These are phyloP conservation scores for Imleria badia DNA, from an alignment of 768 basidiomycete species.

Conservation along the genomic window DNA sequence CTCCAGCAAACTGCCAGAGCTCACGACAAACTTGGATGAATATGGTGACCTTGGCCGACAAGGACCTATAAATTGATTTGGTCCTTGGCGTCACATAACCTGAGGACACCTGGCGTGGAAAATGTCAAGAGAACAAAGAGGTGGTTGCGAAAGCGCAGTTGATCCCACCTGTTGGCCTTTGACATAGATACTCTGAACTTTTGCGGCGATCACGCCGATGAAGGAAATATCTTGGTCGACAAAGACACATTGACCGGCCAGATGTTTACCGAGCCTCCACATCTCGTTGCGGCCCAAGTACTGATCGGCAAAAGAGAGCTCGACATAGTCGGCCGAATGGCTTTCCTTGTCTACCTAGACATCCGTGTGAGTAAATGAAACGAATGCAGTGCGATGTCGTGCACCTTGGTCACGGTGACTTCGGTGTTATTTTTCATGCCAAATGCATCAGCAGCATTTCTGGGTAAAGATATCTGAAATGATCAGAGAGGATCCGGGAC, in stretches of 20 bases:
- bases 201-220: constrained; percentile 79
- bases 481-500: not conserved
- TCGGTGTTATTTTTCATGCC: constrained; percentile 69
- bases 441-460: constrained; percentile 70
- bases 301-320: constrained; percentile 92
- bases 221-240: constrained; percentile 83
- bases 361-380: constrained; percentile 13
- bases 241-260: constrained; percentile 81
- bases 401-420: constrained; percentile 69
- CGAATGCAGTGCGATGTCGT: not conserved
- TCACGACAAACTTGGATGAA: constrained; percentile 97
- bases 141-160: not conserved
- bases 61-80: constrained; percentile 84
- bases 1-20: constrained; percentile 95
- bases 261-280: constrained; percentile 87
- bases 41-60: constrained; percentile 89
- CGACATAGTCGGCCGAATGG: constrained; percentile 74
- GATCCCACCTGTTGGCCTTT: constrained; percentile 58
- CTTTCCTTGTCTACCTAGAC: constrained; percentile 63
- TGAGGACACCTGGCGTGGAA: constrained; percentile 62
- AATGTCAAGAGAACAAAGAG: constrained; percentile 1
- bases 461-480: constrained; percentile 69
- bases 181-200: constrained; percentile 77
- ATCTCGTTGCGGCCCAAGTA: constrained; percentile 95
- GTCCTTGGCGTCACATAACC: constrained; percentile 81